These are phyloP conservation scores for Liquidambar formosana DNA, from an alignment of 164 flowering plant genomes.

Conservation along the genomic window DNA sequence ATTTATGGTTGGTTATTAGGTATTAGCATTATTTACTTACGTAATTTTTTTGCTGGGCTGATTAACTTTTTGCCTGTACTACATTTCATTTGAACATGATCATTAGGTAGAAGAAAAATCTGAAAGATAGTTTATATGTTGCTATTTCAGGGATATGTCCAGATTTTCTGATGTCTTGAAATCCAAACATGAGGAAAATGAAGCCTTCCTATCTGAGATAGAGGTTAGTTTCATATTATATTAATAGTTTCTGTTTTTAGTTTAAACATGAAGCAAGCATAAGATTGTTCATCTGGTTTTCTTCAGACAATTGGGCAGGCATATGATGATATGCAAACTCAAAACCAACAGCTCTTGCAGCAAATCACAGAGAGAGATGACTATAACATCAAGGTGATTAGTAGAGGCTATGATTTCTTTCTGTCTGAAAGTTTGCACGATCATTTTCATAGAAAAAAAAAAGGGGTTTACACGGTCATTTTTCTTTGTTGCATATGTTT, in stretches of 20 bases:
- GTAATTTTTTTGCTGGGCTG: too few species aligned
- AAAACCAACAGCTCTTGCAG: slow-evolving; percentile 92
- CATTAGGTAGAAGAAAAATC: background rate
- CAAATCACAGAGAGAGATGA: slow-evolving; percentile 98
- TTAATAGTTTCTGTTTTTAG: background rate
- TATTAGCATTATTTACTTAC: too few species aligned
- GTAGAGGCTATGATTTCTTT: background rate
- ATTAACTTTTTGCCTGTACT: too few species aligned
- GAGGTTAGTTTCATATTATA: slow-evolving; percentile 53
- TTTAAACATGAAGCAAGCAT: background rate
- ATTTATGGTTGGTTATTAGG: too few species aligned
- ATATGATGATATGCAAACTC: slow-evolving; percentile 94
- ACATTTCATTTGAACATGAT: background rate
- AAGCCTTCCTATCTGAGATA: slow-evolving; percentile 85
- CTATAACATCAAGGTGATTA: slow-evolving; percentile 87
- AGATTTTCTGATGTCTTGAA: slow-evolving; percentile 62
- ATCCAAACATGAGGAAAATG: slow-evolving; percentile 89
- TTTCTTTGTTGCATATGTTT: too few species aligned
- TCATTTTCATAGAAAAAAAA: too few species aligned
- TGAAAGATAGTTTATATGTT: background rate
- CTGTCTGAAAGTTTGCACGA: too few species aligned
- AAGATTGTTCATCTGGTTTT: slow-evolving; percentile 13
- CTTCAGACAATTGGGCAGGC: slow-evolving; percentile 94
- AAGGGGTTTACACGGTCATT: too few species aligned
- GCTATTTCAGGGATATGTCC: slow-evolving; percentile 55